These are phyloP conservation scores for Trametes villosa DNA, from an alignment of 768 basidiomycete species.

Conservation along the genomic window DNA sequence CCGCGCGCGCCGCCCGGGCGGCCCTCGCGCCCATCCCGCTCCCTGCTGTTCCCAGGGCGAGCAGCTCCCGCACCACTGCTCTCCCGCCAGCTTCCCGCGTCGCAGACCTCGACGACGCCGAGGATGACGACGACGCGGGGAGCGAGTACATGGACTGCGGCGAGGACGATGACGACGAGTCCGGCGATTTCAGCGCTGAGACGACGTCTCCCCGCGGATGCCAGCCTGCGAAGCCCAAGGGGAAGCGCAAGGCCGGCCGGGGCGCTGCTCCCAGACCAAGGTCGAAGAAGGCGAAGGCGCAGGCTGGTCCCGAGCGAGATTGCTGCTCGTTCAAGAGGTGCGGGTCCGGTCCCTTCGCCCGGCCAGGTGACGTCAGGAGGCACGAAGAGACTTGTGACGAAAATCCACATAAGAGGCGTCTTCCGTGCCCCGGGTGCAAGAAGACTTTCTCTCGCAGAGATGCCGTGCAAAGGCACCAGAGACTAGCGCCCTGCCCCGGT, in stretches of 20 bases:
- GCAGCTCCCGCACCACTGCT: too few species aligned
- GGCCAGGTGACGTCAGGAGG: not conserved
- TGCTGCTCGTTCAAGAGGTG: not conserved
- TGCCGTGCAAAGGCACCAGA: constrained; percentile 17
- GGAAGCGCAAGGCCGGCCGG: not conserved
- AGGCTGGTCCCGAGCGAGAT: not conserved
- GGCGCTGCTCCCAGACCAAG: not conserved
- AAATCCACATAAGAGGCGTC: too few species aligned
- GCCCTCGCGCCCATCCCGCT: too few species aligned
- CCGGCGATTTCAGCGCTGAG: not conserved
- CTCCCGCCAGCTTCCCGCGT: too few species aligned
- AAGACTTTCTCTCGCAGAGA: constrained; percentile 9
- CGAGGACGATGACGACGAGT: constrained; percentile 7
- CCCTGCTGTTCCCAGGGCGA: too few species aligned
- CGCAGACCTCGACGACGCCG: not conserved
- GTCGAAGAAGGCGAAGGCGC: not conserved
- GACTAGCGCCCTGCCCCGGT: too few species aligned
- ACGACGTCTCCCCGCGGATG: not conserved
- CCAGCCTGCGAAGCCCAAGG: not conserved
- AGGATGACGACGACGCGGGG: constrained; percentile 6
- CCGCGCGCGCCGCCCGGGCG: too few species aligned
- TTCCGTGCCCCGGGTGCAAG: constrained; percentile 10
- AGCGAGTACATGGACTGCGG: constrained; percentile 10
- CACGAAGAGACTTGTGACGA: not conserved
- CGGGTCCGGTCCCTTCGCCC: not conserved